These are phyloP conservation scores for Diospyros kaki DNA, from an alignment of 148 eudicot species.

Conservation along the genomic window DNA sequence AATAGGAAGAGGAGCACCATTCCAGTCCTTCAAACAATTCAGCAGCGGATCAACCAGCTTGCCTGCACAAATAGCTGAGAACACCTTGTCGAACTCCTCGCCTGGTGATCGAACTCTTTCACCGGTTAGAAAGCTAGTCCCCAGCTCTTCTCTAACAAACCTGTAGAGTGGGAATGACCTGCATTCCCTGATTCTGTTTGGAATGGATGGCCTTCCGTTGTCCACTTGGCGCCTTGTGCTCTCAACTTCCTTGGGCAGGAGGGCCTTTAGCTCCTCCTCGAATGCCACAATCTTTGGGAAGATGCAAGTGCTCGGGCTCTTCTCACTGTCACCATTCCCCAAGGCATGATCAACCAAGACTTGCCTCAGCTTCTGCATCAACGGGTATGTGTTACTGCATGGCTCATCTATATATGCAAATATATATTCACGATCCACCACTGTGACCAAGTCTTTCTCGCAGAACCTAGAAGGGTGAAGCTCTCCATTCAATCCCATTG, in stretches of 20 bases:
- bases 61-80: constrained; percentile 25
- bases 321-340: constrained; percentile 23
- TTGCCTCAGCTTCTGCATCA: constrained; percentile 29
- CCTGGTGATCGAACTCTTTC: constrained; percentile 31
- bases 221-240: constrained; percentile 13
- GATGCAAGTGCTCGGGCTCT: constrained; percentile 16
- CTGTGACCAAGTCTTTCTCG: constrained; percentile 28
- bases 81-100: constrained; percentile 31
- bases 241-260: constrained; percentile 29
- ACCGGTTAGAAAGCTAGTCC: constrained; percentile 16
- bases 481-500: constrained; percentile 22
- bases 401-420: constrained; percentile 30
- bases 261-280: constrained; percentile 30
- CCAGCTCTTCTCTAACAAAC: constrained; percentile 28
- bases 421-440: constrained; percentile 21
- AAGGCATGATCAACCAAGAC: constrained; percentile 31
- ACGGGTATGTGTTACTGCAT: constrained; percentile 17
- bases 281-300: constrained; percentile 30
- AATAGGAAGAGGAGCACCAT: constrained; percentile 41
- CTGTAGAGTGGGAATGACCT: constrained; percentile 30
- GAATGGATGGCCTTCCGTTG: constrained; percentile 13
- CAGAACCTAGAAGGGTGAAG: constrained; percentile 34
- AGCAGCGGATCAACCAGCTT: constrained; percentile 29
- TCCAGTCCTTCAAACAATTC: constrained; percentile 35
- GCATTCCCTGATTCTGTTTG: constrained; percentile 27